A percentile compares a stretch with the other conserved stretches of the same genome.
Evolutionary conservation across 371 early-diverging fungal species (phyloP).

Genomic region (Mortierella sp.): DNA sequence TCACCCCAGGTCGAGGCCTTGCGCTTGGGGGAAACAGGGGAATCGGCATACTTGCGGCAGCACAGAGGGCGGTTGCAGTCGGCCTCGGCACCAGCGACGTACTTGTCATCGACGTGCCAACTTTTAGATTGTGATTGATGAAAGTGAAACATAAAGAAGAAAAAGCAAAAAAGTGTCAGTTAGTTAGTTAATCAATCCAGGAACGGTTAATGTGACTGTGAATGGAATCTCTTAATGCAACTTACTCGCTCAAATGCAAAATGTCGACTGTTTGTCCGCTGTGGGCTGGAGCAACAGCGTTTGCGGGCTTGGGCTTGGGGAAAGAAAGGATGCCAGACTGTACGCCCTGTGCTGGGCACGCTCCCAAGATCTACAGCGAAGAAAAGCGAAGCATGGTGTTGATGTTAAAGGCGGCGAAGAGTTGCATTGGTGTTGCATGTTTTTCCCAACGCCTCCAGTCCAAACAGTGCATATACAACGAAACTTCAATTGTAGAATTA

Average conservation of each 20-base stretch:
- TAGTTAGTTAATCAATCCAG: too few relatives aligned
- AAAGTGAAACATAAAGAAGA: not conserved
- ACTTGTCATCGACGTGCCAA: constrained; percentile 76
- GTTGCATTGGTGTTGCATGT: not conserved
- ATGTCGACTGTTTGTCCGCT: constrained; percentile 63
- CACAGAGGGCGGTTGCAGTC: constrained; percentile 71
- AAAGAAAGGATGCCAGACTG: constrained; percentile 60
- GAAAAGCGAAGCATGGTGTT: not conserved
- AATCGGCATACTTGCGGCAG: constrained; percentile 62
- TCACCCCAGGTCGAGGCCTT: constrained; percentile 60
- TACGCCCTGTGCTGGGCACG: constrained; percentile 36
- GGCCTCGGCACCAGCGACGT: constrained; percentile 68
- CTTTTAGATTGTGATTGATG: constrained; percentile 8
- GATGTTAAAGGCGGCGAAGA: not conserved
- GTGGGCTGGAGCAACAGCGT: constrained; percentile 37
- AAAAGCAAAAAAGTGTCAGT: not conserved
- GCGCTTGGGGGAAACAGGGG: constrained; percentile 47
- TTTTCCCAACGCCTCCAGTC: too few relatives aligned
- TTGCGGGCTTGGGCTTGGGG: constrained; percentile 66
- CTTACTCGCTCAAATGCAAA: constrained; percentile 70
- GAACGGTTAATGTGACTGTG: too few relatives aligned
- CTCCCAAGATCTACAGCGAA: constrained; percentile 20
- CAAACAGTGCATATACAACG: not conserved
- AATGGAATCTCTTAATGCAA: not conserved
- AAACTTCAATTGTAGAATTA: not conserved